phyloP scores from a whole-genome alignment of 2,329 filamentous ascomycete genomes.

The Rhinocladiella mackenziei region DNA sequence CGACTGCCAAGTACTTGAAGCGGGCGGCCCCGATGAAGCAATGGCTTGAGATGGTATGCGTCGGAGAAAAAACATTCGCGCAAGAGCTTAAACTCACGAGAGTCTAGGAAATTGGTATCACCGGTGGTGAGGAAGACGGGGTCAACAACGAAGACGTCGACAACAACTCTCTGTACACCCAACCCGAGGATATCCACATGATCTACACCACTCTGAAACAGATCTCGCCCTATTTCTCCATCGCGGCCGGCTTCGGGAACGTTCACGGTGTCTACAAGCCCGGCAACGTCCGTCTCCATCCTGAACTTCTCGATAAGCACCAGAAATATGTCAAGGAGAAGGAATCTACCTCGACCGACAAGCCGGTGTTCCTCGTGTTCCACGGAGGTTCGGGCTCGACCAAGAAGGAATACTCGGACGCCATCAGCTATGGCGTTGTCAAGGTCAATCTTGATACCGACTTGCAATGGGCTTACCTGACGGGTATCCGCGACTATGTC shows the following conservation, averaged over 20 bases:
- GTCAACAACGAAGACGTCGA: slow-evolving; percentile 98
- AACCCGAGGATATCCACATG: slow-evolving; percentile 90
- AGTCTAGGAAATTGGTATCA: slow-evolving; percentile 77
- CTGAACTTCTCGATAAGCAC: slow-evolving; percentile 94
- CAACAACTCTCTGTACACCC: slow-evolving; percentile 95
- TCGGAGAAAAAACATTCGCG: background rate
- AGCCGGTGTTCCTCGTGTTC: slow-evolving; percentile 99
- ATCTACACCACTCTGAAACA: slow-evolving; percentile 82
- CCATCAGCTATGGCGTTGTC: slow-evolving; percentile 89
- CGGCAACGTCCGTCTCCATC: slow-evolving; percentile 93
- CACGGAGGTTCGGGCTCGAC: slow-evolving; percentile 91
- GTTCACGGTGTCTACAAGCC: slow-evolving; percentile 99
- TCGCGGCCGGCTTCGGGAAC: slow-evolving; percentile 96
- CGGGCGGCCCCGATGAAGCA: slow-evolving; percentile 95
- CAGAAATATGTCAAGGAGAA: slow-evolving; percentile 85
- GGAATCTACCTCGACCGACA: slow-evolving; percentile 65
- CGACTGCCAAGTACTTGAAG: slow-evolving; percentile 89
- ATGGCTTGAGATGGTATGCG: slow-evolving; percentile 90
- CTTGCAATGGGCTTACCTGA: slow-evolving; percentile 90
- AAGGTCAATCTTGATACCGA: slow-evolving; percentile 99
- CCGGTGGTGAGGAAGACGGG: slow-evolving; percentile 94
- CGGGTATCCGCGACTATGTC: slow-evolving; percentile 91
- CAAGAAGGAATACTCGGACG: slow-evolving; percentile 85
- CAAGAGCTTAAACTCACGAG: slow-evolving; percentile 5
- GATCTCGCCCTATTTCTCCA: slow-evolving; percentile 95